Evolutionary conservation across 2,329 filamentous ascomycete species (phyloP), one percentile per base, ranked within the genome.

Genomic region (Phaeosphaeria sp.): DNA sequence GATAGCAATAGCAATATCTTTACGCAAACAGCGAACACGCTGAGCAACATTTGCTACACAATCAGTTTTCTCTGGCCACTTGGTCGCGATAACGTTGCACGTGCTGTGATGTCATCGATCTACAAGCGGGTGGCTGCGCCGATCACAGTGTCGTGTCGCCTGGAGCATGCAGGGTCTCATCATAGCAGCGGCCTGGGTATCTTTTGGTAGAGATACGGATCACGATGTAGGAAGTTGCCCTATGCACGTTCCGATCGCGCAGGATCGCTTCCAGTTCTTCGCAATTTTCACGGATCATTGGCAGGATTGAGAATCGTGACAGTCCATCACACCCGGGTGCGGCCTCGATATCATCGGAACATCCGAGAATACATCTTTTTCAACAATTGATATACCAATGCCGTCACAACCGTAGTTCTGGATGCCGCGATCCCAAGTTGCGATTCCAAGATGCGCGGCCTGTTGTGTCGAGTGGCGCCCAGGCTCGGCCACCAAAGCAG

Each of bases 401-500:
- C 43, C 51, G 51, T 47, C 43, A 53, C 21, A 51, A 2, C 43
- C 51, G 51, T 47, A 17, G 25, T 46, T 40, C 45, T 30, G 44
- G 18, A 24, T 49, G 52, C 52, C 52, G 44, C 43, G 52, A 39
- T 63, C 54, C 57, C 58, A 62, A 63, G 46, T 47, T 50, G 45
- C 42, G 43, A 27, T 53, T 45, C 61, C 61, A 53, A 56, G 63
- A 46, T 50, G 30, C 30, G 30, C 15, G 30, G 30, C 30, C 30
- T 36, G 30, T 7, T 36, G 11, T 50, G n/a, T 48, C 44, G 22
- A 30, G 47, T 55, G 42, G 54, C 46, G 63, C 63, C 61, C 43
- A 61, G 65, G 51, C 60, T 55, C 58, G 46, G 66, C 69, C 70
- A 72, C 69, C 66, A 71, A 65, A 63, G 65, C 64, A 58, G 66